A percentile compares a stretch with the other conserved stretches of the same genome.
phyloP scores from a whole-genome alignment of 257 asterid genomes.

The Paulownia fortunei region DNA sequence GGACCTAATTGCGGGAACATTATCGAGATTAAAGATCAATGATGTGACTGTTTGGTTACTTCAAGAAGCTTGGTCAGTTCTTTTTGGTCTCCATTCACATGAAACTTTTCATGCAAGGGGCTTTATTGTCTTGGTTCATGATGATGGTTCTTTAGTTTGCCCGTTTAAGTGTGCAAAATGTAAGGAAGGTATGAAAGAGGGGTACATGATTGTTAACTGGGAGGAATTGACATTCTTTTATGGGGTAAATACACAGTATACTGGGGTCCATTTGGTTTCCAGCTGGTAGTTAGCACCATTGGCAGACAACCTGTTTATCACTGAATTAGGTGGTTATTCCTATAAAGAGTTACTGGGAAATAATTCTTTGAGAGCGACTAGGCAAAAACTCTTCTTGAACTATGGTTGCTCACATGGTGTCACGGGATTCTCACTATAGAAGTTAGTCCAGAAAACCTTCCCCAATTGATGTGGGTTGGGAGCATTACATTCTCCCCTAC shows the following conservation, averaged over 20 bases:
- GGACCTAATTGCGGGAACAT: neutral
- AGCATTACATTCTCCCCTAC: neutral
- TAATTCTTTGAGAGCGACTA: neutral
- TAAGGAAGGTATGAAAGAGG: neutral
- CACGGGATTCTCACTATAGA: neutral
- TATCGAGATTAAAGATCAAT: neutral
- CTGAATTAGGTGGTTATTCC: neutral
- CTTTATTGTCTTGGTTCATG: neutral
- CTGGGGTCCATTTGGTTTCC: neutral
- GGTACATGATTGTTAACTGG: neutral
- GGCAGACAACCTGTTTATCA: neutral
- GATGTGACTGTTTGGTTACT: neutral
- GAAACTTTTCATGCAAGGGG: neutral
- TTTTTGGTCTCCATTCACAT: neutral
- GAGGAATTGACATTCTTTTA: neutral
- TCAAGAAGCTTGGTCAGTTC: neutral
- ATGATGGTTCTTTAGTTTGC: neutral
- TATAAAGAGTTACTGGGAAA: neutral
- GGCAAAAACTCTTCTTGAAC: neutral
- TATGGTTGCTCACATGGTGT: conserved; percentile 3
- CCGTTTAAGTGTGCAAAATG: neutral
- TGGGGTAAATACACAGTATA: neutral
- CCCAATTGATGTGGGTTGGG: neutral
- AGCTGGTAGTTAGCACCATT: neutral
- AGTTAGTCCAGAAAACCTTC: neutral